A percentile compares a stretch with the other conserved stretches of the same genome.
Conservation (phyloP, 345 rosid genomes). For the Citrus mangshanensis region DNA sequence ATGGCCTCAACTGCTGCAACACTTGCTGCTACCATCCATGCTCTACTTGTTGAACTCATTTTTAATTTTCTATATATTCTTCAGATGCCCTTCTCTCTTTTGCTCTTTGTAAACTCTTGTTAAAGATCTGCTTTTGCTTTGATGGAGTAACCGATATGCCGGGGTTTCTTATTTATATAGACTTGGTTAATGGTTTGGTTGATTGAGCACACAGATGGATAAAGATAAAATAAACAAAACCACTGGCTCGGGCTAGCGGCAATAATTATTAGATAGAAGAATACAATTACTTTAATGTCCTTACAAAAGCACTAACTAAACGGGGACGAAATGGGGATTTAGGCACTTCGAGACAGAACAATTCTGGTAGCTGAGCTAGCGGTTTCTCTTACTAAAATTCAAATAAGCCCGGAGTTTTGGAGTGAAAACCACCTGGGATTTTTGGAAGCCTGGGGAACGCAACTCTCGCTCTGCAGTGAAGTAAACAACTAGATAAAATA, state of each 20-base stretch:
- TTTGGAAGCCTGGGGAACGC: not conserved
- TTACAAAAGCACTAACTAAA: not conserved
- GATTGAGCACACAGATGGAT: not conserved
- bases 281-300: not conserved
- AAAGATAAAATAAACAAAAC: not conserved
- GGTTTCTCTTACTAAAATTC: not conserved
- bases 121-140: not conserved
- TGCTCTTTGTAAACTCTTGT: not conserved
- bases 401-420: not conserved
- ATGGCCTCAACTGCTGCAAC: constrained; percentile 62
- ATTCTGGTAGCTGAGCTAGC: not conserved
- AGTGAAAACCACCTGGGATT: not conserved
- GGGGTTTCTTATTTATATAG: not conserved
- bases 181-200: not conserved
- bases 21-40: constrained; percentile 48
- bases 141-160: not conserved
- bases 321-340: not conserved
- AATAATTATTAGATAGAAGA: too few relatives aligned
- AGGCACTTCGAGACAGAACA: not conserved
- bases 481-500: too few relatives aligned
- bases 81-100: not conserved
- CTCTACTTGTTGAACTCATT: constrained; percentile 31
- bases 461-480: not conserved
- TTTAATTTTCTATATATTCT: not conserved
- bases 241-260: not conserved